These are phyloP conservation scores for Penicillium sp. DNA, from an alignment of 2,329 filamentous ascomycete species.

Conservation along the genomic window DNA sequence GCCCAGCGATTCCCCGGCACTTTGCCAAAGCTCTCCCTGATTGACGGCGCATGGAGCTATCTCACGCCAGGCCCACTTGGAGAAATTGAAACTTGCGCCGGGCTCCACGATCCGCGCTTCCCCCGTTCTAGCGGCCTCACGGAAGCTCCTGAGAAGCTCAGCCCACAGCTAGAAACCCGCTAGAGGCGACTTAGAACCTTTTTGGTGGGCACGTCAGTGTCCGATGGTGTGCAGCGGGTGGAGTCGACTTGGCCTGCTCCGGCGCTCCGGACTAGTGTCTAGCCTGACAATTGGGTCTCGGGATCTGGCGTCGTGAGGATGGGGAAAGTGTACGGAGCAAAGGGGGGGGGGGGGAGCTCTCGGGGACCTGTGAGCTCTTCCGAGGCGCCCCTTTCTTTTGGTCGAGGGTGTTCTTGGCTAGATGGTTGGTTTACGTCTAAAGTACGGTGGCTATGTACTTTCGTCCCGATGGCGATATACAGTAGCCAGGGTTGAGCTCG, in stretches of 20 bases:
- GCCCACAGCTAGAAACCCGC: slow-evolving; percentile 32
- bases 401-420: neutral
- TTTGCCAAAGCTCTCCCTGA: slow-evolving; percentile 4
- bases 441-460: neutral
- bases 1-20: slow-evolving; percentile 12
- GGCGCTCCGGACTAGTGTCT: neutral
- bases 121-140: slow-evolving; percentile 21
- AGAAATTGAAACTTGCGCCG: slow-evolving; percentile 18
- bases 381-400: neutral
- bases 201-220: slow-evolving; percentile 26
- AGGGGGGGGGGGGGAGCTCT: slow-evolving; percentile 9
- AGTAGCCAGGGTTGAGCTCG: neutral
- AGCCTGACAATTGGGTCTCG: neutral
- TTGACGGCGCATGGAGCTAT: slow-evolving; percentile 20
- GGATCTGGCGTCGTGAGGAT: neutral
- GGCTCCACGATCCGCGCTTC: slow-evolving; percentile 27
- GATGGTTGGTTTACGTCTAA: neutral
- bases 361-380: slow-evolving; percentile 3
- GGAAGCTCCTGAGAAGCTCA: slow-evolving; percentile 11
- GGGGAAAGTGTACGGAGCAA: neutral
- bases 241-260: slow-evolving; percentile 7
- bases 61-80: slow-evolving; percentile 17
- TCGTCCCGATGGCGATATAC: neutral
- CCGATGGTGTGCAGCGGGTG: slow-evolving; percentile 13
- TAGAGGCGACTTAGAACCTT: slow-evolving; percentile 31